Conservation (phyloP, 2,329 filamentous ascomycete species). For the Diaporthe helianthi region DNA sequence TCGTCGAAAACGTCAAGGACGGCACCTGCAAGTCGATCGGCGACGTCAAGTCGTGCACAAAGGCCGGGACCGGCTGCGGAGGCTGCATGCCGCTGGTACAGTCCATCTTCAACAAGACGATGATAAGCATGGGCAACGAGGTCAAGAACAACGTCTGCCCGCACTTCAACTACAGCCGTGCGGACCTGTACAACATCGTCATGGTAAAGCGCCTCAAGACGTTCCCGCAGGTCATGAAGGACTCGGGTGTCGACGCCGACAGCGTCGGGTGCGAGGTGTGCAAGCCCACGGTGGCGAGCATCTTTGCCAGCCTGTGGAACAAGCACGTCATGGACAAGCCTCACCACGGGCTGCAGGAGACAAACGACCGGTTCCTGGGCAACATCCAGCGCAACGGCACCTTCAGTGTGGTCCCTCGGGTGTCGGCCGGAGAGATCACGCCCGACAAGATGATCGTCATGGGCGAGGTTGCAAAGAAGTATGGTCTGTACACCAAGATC, state of each 20-base stretch:
- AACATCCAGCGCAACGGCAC: slow-evolving; percentile 94
- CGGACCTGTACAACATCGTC: slow-evolving; percentile 89
- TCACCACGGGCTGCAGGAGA: slow-evolving; percentile 79
- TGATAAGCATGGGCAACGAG: slow-evolving; percentile 84
- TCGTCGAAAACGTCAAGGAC: slow-evolving; percentile 75
- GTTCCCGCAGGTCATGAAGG: slow-evolving; percentile 78
- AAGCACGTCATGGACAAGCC: slow-evolving; percentile 78
- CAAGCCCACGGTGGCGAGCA: slow-evolving; percentile 82
- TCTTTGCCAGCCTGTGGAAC: slow-evolving; percentile 84
- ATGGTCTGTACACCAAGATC: slow-evolving; percentile 87
- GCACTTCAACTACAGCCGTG: slow-evolving; percentile 83
- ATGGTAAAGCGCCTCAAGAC: slow-evolving; percentile 79
- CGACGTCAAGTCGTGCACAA: slow-evolving; percentile 88
- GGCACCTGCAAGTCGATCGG: slow-evolving; percentile 82
- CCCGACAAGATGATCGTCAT: slow-evolving; percentile 85
- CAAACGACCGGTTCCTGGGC: slow-evolving; percentile 85
- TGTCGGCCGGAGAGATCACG: slow-evolving; percentile 86
- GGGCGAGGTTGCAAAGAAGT: slow-evolving; percentile 84
- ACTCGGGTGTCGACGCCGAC: slow-evolving; percentile 72
- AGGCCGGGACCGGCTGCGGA: slow-evolving; percentile 89
- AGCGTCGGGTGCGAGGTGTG: slow-evolving; percentile 87
- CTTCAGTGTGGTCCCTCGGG: slow-evolving; percentile 84
- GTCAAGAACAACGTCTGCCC: slow-evolving; percentile 86
- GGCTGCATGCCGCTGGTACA: slow-evolving; percentile 90
- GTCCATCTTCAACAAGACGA: slow-evolving; percentile 88